Evolutionary conservation across 768 basidiomycete genomes (phyloP).

Genomic region (Psilocybe tampanensis): DNA sequence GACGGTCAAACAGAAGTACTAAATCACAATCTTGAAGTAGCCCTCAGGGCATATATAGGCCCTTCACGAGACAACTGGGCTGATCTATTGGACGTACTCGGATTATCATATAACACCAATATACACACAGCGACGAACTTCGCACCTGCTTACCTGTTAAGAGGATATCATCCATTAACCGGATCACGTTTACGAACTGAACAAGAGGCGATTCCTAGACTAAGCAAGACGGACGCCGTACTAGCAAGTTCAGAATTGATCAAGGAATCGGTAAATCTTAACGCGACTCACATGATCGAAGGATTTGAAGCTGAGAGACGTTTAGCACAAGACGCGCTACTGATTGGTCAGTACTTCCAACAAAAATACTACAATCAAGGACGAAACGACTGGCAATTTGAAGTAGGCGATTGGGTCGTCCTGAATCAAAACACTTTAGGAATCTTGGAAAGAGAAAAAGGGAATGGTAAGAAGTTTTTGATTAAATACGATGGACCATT

Average conservation of each 20-base stretch:
- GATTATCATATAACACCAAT: constrained; percentile 33
- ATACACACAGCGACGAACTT: constrained; percentile 24
- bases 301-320: constrained; percentile 10
- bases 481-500: constrained; percentile 33
- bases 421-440: constrained; percentile 27
- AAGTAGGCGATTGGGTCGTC: constrained; percentile 29
- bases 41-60: constrained; percentile 28
- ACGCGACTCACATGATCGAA: constrained; percentile 5
- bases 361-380: constrained; percentile 21
- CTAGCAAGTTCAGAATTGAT: not conserved
- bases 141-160: constrained; percentile 28
- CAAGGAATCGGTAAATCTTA: not conserved
- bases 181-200: not conserved
- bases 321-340: constrained; percentile 16
- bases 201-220: not conserved
- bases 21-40: constrained; percentile 30
- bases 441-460: constrained; percentile 19
- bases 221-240: too few relatives aligned
- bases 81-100: constrained; percentile 22
- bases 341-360: constrained; percentile 13
- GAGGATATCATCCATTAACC: constrained; percentile 26
- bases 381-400: constrained; percentile 15
- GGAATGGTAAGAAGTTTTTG: constrained; percentile 29
- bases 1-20: constrained; percentile 34
- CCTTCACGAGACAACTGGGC: constrained; percentile 26